These are phyloP conservation scores for Nicotiana paniculata DNA, from an alignment of 257 asterid genomes.

Conservation along the genomic window DNA sequence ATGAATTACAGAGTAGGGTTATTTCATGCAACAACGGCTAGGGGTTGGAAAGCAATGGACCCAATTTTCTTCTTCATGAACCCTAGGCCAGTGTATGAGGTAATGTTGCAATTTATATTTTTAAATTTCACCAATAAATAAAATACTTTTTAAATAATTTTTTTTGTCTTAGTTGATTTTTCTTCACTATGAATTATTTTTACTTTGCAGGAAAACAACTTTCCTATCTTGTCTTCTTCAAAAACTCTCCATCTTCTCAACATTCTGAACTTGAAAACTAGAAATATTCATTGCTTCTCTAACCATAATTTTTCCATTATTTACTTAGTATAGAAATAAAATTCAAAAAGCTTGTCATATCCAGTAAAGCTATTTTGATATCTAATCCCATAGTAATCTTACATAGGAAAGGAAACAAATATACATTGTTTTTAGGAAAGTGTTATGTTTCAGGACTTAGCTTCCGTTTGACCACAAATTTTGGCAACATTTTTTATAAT, in stretches of 20 bases:
- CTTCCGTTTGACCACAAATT: too few relatives aligned
- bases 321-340: background rate
- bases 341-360: background rate
- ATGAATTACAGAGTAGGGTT: constrained; percentile 74
- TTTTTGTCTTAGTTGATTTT: background rate
- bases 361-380: background rate
- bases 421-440: too few relatives aligned
- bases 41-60: constrained; percentile 87
- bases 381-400: background rate
- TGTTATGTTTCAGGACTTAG: too few relatives aligned
- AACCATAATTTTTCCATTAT: background rate
- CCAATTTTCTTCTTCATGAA: constrained; percentile 90
- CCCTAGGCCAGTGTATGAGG: constrained; percentile 78
- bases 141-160: background rate
- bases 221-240: background rate
- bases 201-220: background rate
- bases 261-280: background rate
- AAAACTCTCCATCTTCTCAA: background rate
- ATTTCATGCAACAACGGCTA: constrained; percentile 84
- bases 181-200: background rate
- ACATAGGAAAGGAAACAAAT: too few relatives aligned
- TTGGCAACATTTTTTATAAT: too few relatives aligned
- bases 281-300: background rate
- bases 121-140: background rate
- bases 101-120: background rate